phyloP scores from a whole-genome alignment of 2,329 filamentous ascomycete genomes.

The Coniella lustricola region DNA sequence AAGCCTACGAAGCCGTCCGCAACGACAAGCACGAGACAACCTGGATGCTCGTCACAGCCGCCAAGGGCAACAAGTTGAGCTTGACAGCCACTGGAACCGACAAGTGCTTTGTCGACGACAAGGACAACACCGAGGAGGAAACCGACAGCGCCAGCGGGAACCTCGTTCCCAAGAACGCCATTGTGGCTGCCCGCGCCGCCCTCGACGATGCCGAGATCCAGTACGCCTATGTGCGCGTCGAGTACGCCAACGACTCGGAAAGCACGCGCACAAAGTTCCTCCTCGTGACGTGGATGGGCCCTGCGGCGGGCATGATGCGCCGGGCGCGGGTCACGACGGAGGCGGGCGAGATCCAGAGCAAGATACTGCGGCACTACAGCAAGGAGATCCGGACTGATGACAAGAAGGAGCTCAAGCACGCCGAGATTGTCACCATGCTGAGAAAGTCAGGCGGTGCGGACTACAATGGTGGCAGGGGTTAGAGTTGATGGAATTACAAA shows the following conservation, averaged over 20 bases:
- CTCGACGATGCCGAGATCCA: conserved; percentile 55
- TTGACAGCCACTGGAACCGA: conserved; percentile 53
- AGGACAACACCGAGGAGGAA: conserved; percentile 60
- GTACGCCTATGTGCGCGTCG: conserved; percentile 59
- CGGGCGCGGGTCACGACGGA: conserved; percentile 63
- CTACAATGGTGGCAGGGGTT: conserved; percentile 61
- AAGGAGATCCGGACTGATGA: conserved; percentile 58
- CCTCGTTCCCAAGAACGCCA: conserved; percentile 56
- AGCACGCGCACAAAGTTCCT: conserved; percentile 62
- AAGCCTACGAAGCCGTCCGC: conserved; percentile 61
- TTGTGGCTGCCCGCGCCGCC: conserved; percentile 45
- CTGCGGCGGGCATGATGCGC: conserved; percentile 59
- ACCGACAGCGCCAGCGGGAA: conserved; percentile 54
- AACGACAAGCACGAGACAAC: conserved; percentile 59
- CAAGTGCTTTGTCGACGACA: conserved; percentile 50
- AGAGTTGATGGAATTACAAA: not conserved
- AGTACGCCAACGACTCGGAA: conserved; percentile 67
- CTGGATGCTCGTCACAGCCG: conserved; percentile 58
- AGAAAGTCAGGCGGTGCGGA: conserved; percentile 63
- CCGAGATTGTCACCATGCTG: conserved; percentile 53
- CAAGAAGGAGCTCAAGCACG: conserved; percentile 52
- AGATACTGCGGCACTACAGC: conserved; percentile 56
- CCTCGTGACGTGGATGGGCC: conserved; percentile 62
- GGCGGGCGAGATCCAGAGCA: conserved; percentile 53
- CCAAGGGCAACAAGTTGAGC: conserved; percentile 48